These are phyloP conservation scores for Anthracocystis setariae DNA, from an alignment of 1,284 basidiomycete genomes.

Conservation along the genomic window DNA sequence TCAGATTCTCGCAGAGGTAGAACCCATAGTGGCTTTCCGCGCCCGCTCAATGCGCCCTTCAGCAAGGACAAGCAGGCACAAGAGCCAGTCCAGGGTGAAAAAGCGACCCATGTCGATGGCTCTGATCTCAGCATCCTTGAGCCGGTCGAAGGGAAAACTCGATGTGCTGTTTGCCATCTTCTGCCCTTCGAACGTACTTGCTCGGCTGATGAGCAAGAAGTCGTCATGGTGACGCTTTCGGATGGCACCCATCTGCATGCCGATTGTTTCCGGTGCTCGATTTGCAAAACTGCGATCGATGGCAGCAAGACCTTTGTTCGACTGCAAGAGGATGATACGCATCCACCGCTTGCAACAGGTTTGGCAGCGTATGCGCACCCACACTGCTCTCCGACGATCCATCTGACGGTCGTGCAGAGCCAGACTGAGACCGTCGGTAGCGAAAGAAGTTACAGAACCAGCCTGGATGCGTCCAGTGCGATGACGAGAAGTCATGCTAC, in stretches of 20 bases:
- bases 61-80: conserved; percentile 1
- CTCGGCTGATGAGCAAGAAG: conserved; percentile 12
- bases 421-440: not conserved
- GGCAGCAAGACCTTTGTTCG: conserved; percentile 42
- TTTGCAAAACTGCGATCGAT: conserved; percentile 44
- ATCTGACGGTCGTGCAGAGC: conserved; percentile 8
- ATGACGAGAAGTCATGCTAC: conserved; percentile 27
- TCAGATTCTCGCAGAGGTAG: conserved; percentile 2
- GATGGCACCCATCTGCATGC: conserved; percentile 40
- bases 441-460: conserved; percentile 20
- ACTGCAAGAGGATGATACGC: conserved; percentile 3
- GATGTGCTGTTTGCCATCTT: conserved; percentile 33
- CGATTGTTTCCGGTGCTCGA: conserved; percentile 50
- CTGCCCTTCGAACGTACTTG: conserved; percentile 46
- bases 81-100: conserved; percentile 18
- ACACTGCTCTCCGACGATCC: conserved; percentile 23
- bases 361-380: conserved; percentile 33
- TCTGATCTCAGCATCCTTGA: conserved; percentile 12
- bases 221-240: conserved; percentile 45
- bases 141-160: conserved; percentile 9
- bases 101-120: not conserved
- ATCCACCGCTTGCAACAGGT: conserved; percentile 1
- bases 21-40: conserved; percentile 31
- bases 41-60: conserved; percentile 21
- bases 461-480: conserved; percentile 10